A percentile compares a stretch with the other conserved stretches of the same genome.
Conservation (phyloP, 331 rosid species). For the Malus hybrid region DNA sequence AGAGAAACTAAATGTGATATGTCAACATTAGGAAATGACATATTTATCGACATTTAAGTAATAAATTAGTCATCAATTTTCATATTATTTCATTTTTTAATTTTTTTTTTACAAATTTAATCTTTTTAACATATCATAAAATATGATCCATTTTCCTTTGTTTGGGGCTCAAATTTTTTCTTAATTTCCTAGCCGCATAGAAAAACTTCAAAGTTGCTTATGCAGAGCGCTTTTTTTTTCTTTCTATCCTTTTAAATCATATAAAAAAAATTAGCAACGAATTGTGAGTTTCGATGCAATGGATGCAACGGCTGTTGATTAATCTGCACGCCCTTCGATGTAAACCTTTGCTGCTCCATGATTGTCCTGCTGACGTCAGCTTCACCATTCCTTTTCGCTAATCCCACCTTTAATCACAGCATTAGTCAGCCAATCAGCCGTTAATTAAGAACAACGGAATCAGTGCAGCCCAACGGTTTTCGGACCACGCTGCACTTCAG, state of each 20-base stretch:
- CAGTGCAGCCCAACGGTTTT: constrained; percentile 15
- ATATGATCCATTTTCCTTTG: no score
- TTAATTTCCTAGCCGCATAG: no score
- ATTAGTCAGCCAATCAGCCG: background rate
- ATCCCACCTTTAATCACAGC: background rate
- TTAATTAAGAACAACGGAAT: constrained; percentile 1
- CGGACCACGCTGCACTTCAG: background rate
- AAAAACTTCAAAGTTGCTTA: no score
- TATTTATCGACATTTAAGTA: no score
- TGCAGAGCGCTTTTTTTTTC: no score
- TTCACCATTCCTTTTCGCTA: background rate
- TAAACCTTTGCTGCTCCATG: constrained; percentile 36
- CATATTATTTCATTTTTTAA: rapidly evolving
- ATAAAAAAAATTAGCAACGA: background rate
- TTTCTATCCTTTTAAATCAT: no score
- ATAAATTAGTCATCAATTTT: no score
- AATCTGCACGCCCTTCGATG: constrained; percentile 27
- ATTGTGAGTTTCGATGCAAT: constrained; percentile 48
- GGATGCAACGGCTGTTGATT: constrained; percentile 12
- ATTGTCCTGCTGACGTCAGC: constrained; percentile 31
- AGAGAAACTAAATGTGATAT: no score
- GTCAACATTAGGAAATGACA: rapidly evolving
- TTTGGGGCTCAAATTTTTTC: no score
- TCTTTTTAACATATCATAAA: no score
- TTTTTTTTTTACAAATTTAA: no score